phyloP scores from a whole-genome alignment of 345 rosid genomes.

The Rhodamnia argentea region DNA sequence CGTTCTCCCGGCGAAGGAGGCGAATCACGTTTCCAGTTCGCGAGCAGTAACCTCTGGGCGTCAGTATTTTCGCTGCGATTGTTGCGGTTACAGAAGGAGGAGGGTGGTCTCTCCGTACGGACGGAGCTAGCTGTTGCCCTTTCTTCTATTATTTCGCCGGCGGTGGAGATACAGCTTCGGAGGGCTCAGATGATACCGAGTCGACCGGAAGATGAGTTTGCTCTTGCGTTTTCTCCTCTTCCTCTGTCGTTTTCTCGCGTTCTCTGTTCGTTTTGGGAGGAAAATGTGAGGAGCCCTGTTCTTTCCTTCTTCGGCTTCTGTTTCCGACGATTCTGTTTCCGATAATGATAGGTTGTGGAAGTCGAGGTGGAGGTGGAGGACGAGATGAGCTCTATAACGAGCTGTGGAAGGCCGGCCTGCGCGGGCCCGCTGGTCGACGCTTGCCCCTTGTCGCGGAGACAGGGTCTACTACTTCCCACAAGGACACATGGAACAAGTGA shows the following conservation, averaged over 20 bases:
- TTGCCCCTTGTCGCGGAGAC: constrained; percentile 46
- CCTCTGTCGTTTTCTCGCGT: constrained; percentile 1
- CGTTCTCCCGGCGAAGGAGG: background rate
- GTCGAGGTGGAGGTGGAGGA: background rate
- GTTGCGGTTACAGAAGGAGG: background rate
- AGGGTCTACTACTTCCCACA: constrained; percentile 79
- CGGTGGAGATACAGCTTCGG: background rate
- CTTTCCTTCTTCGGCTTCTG: background rate
- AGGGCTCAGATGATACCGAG: constrained; percentile 28
- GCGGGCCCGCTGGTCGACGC: constrained; percentile 79
- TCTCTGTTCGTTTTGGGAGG: background rate
- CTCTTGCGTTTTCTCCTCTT: background rate
- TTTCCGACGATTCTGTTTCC: no score
- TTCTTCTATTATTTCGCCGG: background rate
- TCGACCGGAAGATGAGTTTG: constrained; percentile 15
- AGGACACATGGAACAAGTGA: constrained; percentile 92
- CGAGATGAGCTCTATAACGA: constrained; percentile 43
- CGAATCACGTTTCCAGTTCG: background rate
- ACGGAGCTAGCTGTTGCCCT: background rate
- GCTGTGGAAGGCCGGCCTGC: constrained; percentile 79
- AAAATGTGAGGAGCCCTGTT: background rate
- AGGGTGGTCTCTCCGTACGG: background rate
- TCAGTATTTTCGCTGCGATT: background rate
- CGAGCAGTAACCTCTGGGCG: background rate
- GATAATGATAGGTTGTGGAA: background rate